Evolutionary conservation across 106 monocot genomes (phyloP), one percentile per base, ranked within the genome.

Genomic region (Dioscorea dumetorum): DNA sequence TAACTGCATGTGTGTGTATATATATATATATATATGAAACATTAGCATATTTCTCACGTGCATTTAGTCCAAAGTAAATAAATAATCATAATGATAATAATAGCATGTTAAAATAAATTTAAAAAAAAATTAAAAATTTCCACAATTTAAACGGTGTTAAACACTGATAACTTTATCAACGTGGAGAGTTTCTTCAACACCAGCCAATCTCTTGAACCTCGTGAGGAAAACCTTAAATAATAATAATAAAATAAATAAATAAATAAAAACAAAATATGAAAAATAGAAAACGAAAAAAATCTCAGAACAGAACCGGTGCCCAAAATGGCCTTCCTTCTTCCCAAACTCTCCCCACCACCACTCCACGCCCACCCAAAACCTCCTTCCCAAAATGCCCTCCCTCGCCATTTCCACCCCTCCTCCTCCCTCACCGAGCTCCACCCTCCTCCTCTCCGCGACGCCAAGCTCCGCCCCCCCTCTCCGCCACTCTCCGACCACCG

Each of bases 311-410:
- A 54, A 8, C 54, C 54, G 18, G 19, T 18, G 19, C 54, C 54
- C 15, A 14, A 50, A 78, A 86, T 86, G 86, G 60, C 82, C 23
- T 77, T 75, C 56, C 67, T 86, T 50, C 79, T 76, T 76, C 79
- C 76, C 59, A 82, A 76, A 49, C n/a, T 79, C 56, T 75, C 81
- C 7, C 70, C 76, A 22, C 41, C 76, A 24, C 70, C 49, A 50
- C 70, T 74, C 53, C 67, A 64, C 8, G 57, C 62, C 22, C 71
- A 62, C 65, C 49, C 51, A 49, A 74, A 50, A n/a, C 62, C 3
- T 28, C 28, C 57, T 75, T 81, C 79, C 67, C 86, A 69, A 59
- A 77, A 63, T 67, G 15, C 70, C 77, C 70, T 58, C 72, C 41
- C 24, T 33, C 12, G 32, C 64, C 16, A 31, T 54, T 61, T 19